Base-by-base conservation (phyloP, 2,329 filamentous ascomycete genomes). In the Fusarium armeniacum region DNA sequence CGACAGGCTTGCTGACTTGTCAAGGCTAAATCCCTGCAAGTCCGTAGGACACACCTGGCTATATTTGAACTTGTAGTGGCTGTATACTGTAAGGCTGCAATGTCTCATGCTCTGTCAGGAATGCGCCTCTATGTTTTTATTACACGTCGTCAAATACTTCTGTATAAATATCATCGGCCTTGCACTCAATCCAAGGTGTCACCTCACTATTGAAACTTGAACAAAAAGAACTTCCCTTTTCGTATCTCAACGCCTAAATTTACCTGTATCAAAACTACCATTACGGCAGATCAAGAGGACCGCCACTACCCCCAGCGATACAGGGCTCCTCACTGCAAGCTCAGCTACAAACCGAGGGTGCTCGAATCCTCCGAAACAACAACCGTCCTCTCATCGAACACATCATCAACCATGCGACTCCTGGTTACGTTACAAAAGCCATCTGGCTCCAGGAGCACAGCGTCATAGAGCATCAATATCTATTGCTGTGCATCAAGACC, bases 381-480 rank as follows among this genome's bases (percentile, higher is more conserved):
- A 54, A 54, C 12, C 51, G 38, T 1, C 51, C 51, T 20, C 51
- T 54, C 1, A 44, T 54, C 11, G 51, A 44, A 20, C 51, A 54
- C 28, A 54, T 54, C 3, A 44, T 54, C 28, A 43, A 15, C 51
- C 51, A 54, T 12, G 20, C 38, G 33, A 54, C 51, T 4, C 51
- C 51, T 4, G 51, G 51, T 12, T 54, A 54, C 0, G 28, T 54
- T 4, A 54, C 51, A 6, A 54, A 44, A 2, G 38, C 16, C 5
- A 20, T 54, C 20, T 54, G 51, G 51, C 51, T 54, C 1, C 51
- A 54, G 43, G 51, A 54, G 20, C 16, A 35, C 16, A 54, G 51
- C 16, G 10, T 54, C 20, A 54, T 54, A 0, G 51, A 54, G 20
- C 51, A 54, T 20, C 7, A 54, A 33, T 54, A 54, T 20, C 5